Evolutionary conservation across 129 eudicot genomes (phyloP), one percentile per base, ranked within the genome.

Genomic region (Pulicaria dysenterica): DNA sequence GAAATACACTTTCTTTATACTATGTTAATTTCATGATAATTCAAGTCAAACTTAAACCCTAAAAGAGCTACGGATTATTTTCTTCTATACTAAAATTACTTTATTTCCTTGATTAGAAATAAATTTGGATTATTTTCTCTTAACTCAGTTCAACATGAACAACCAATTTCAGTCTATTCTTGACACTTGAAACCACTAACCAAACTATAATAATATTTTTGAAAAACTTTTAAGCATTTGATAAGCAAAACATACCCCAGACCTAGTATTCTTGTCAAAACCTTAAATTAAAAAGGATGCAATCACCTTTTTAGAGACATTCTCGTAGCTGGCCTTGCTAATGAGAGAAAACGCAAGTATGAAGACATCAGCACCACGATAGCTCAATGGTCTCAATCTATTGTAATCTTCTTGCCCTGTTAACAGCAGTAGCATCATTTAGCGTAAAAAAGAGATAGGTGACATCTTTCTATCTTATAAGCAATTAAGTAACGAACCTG

Each of bases 351-450:
- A 87, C 3, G 89, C 94, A 74, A 87, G 89, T 58, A 87, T 85
- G 80, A 87, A 87, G 40, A 87, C 87, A 82, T 87, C 87, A 71
- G 89, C 93, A 49, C 93, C 93, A 45, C 85, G 93, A 67, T 87
- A 87, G 64, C 93, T 87, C 84, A 87, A 76, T 5, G 94, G 94
- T 59, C 94, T 87, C 73, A 87, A 78, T 77, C 89, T 84, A 46
- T 82, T 87, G 76, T 87, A 87, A 74, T 87, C 94, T 81, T 87
- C 94, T 62, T 87, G 94, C 13, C 94, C 94, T 87, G 82, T 68
- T 78, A 67, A 59, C 7, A 77, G 41, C 34, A 19, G 40, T 36
- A 66, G 46, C 43, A 41, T 40, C 49, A 6, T 24, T 58, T 57
- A 43, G 31, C 54, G 58, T 1, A 31, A 55, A 62, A 64, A 13